Evolutionary conservation across 1,284 basidiomycete species (phyloP).

Genomic region (Sporisorium sorghi): DNA sequence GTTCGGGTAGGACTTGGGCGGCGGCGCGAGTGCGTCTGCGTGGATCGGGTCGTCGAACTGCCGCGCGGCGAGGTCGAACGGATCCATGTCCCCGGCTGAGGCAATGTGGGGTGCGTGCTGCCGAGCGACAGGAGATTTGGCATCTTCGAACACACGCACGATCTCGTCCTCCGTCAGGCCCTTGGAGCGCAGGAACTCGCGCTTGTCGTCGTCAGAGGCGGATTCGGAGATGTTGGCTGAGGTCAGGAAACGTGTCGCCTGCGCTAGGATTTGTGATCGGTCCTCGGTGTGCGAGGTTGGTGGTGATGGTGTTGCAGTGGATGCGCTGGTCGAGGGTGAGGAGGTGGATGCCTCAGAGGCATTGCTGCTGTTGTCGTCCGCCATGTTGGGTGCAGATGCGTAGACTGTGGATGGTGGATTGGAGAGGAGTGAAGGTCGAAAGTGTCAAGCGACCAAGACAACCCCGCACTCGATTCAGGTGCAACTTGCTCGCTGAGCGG

Average conservation of each 20-base stretch:
- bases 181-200: conserved; percentile 59
- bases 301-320: background rate
- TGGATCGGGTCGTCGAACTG: conserved; percentile 61
- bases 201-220: conserved; percentile 45
- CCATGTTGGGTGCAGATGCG: conserved; percentile 12
- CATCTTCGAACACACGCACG: conserved; percentile 52
- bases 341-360: conserved; percentile 16
- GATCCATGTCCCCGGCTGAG: conserved; percentile 26
- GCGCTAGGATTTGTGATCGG: conserved; percentile 51
- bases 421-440: background rate
- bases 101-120: background rate
- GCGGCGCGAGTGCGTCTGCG: conserved; percentile 27
- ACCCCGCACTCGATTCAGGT: conserved; percentile 17
- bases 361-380: conserved; percentile 24
- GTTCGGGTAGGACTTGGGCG: conserved; percentile 58
- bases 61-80: conserved; percentile 49
- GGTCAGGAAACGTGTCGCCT: conserved; percentile 66
- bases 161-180: conserved; percentile 62
- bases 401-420: background rate
- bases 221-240: conserved; percentile 47
- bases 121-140: conserved; percentile 49
- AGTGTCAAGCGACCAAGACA: background rate
- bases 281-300: conserved; percentile 17
- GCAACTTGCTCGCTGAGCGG: conserved; percentile 12
- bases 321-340: background rate